These are phyloP conservation scores for Macrophomina tecta DNA, from an alignment of 2,329 filamentous ascomycete genomes.

Conservation along the genomic window DNA sequence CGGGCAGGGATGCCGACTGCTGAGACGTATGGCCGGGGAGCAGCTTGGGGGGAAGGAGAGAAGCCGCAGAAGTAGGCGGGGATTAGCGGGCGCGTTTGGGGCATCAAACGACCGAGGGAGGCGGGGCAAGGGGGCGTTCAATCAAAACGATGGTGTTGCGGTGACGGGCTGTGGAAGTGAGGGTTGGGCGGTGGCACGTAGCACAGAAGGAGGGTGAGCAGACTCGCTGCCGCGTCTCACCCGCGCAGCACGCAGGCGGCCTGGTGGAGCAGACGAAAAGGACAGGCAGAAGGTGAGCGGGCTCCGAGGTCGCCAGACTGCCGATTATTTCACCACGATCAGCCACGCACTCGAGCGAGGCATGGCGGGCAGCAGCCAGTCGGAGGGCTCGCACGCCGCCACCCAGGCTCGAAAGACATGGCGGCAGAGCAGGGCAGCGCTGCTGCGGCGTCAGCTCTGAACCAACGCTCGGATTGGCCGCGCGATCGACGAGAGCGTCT, in stretches of 20 bases:
- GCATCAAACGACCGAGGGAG: constrained; percentile 2
- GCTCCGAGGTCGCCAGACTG: not conserved
- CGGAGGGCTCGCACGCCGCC: constrained; percentile 8
- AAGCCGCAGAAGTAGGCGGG: not conserved
- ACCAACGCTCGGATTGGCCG: not conserved
- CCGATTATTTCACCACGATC: constrained; percentile 15
- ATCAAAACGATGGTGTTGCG: constrained; percentile 23
- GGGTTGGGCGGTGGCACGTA: constrained; percentile 19
- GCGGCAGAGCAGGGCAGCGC: constrained; percentile 9
- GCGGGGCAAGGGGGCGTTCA: not conserved
- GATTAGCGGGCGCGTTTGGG: constrained; percentile 6
- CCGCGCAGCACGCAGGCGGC: constrained; percentile 6
- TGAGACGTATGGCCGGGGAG: not conserved
- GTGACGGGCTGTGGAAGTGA: constrained; percentile 24
- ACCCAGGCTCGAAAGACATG: constrained; percentile 16
- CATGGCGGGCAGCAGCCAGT: not conserved
- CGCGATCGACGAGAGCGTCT: not conserved
- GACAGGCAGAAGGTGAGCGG: not conserved
- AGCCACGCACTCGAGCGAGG: not conserved
- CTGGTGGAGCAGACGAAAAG: constrained; percentile 10
- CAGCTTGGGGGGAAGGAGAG: not conserved
- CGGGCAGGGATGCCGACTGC: not conserved
- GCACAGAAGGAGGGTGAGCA: constrained; percentile 16
- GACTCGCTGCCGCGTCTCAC: constrained; percentile 7
- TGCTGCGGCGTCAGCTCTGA: constrained; percentile 21